These are phyloP conservation scores for Calocybe cyanea DNA, from an alignment of 768 basidiomycete genomes.

Conservation along the genomic window DNA sequence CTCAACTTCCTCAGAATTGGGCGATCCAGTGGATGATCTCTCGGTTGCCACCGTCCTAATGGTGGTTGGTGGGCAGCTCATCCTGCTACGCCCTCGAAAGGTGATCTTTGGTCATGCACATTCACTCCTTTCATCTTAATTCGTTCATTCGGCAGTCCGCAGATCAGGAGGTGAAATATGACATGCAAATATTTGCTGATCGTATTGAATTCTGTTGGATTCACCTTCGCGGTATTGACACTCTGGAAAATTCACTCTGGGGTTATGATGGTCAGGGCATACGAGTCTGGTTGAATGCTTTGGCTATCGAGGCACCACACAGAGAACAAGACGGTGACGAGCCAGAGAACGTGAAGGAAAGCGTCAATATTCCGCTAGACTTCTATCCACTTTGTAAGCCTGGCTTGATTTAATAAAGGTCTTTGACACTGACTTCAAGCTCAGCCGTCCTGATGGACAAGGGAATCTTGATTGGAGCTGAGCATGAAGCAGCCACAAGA, in stretches of 20 bases:
- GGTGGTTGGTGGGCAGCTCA: slow-evolving; percentile 89
- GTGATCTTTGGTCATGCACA: slow-evolving; percentile 34
- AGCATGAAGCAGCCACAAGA: slow-evolving; percentile 78
- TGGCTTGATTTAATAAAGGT: slow-evolving; percentile 15
- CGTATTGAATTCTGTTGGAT: slow-evolving; percentile 99
- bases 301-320: slow-evolving; percentile 73
- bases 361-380: slow-evolving; percentile 85
- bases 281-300: slow-evolving; percentile 92
- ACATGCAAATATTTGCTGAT: slow-evolving; percentile 95
- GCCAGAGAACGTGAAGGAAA: slow-evolving; percentile 74
- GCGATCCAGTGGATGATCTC: slow-evolving; percentile 91
- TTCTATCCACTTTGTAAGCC: slow-evolving; percentile 92
- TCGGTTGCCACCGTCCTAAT: slow-evolving; percentile 93
- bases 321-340: slow-evolving; percentile 28
- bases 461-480: slow-evolving; percentile 95
- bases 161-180: slow-evolving; percentile 89
- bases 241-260: slow-evolving; percentile 96
- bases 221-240: slow-evolving; percentile 88
- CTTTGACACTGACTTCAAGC: slow-evolving; percentile 6
- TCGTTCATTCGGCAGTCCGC: slow-evolving; percentile 49
- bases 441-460: slow-evolving; percentile 98
- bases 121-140: not conserved
- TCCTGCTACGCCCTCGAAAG: slow-evolving; percentile 86
- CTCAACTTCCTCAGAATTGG: slow-evolving; percentile 58
- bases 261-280: slow-evolving; percentile 90